phyloP scores from a whole-genome alignment of 2,329 filamentous ascomycete species.

The Hymenoscyphus occultus region DNA sequence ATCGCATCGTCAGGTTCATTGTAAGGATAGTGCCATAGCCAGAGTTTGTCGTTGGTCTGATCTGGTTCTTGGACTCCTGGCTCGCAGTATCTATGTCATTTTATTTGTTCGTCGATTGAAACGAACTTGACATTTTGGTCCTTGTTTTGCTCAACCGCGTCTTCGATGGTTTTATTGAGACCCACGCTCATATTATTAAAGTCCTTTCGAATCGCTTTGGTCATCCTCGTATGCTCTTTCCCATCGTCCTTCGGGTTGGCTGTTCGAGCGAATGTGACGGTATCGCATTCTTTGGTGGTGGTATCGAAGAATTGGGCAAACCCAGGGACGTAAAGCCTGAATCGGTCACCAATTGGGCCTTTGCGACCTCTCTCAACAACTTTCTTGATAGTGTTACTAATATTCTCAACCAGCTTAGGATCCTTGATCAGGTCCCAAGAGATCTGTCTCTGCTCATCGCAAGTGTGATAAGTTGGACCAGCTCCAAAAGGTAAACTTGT shows the following conservation, averaged over 20 bases:
- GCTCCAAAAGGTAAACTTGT: neutral
- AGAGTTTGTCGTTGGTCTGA: too few relatives aligned
- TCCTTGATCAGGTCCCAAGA: slow-evolving; percentile 8
- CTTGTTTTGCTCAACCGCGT: slow-evolving; percentile 8
- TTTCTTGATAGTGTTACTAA: slow-evolving; percentile 10
- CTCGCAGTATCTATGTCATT: slow-evolving; percentile 11
- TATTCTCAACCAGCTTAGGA: slow-evolving; percentile 8
- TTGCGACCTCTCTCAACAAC: neutral
- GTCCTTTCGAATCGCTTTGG: slow-evolving; percentile 7
- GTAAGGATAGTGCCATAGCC: too few relatives aligned
- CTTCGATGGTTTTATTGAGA: slow-evolving; percentile 8
- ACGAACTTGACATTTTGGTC: slow-evolving; percentile 9
- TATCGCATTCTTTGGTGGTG: slow-evolving; percentile 5
- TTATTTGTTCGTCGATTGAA: slow-evolving; percentile 8
- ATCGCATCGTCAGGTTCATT: too few relatives aligned
- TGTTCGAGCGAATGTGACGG: slow-evolving; percentile 12
- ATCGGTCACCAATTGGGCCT: slow-evolving; percentile 8
- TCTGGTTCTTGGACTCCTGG: slow-evolving; percentile 12
- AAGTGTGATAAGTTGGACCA: slow-evolving; percentile 6
- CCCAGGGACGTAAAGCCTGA: slow-evolving; percentile 11
- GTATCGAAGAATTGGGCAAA: slow-evolving; percentile 12
- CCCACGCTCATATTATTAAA: slow-evolving; percentile 9
- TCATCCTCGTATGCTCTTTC: slow-evolving; percentile 10
- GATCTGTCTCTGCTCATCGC: slow-evolving; percentile 9
- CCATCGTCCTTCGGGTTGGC: slow-evolving; percentile 12